These are phyloP conservation scores for Panicum virgatum DNA, from an alignment of 202 grass and related monocot genomes.

Conservation along the genomic window DNA sequence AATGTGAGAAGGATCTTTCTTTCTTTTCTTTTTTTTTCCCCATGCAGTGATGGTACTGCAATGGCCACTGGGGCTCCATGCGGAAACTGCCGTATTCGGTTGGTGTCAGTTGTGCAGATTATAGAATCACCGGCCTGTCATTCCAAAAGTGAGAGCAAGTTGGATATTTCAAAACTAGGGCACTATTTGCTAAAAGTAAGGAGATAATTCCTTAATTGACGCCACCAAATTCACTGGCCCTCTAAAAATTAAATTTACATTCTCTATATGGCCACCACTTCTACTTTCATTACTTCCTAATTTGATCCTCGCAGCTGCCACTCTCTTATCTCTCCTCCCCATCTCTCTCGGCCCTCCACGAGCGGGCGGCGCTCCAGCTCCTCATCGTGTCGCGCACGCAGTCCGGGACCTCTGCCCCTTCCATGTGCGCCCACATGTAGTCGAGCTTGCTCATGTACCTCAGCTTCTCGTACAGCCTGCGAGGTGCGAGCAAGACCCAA, in stretches of 20 bases:
- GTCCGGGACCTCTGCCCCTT: slow-evolving; percentile 64
- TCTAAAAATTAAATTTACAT: too few species aligned
- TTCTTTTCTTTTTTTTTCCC: not conserved
- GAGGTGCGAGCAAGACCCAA: not conserved
- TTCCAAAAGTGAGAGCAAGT: not conserved
- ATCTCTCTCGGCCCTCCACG: too few species aligned
- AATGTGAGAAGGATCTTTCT: not conserved
- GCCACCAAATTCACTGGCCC: too few species aligned
- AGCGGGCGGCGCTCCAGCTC: slow-evolving; percentile 86
- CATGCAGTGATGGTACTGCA: not conserved
- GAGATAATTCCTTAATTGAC: too few species aligned
- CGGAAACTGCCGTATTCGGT: not conserved
- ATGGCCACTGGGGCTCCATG: not conserved
- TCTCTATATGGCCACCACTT: too few species aligned
- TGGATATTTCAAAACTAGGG: not conserved
- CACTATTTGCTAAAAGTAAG: not conserved
- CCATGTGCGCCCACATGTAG: slow-evolving; percentile 76
- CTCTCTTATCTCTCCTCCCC: too few species aligned
- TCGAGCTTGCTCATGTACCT: slow-evolving; percentile 77
- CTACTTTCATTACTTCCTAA: too few species aligned
- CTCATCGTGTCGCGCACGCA: slow-evolving; percentile 73
- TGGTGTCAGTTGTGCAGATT: not conserved
- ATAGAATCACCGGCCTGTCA: slow-evolving; percentile 2
- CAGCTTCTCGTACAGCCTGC: slow-evolving; percentile 77
- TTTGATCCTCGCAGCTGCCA: too few species aligned